Evolutionary conservation across 768 basidiomycete species (phyloP), one percentile per base, ranked within the genome.

Genomic region (Clathrus columnatus): DNA sequence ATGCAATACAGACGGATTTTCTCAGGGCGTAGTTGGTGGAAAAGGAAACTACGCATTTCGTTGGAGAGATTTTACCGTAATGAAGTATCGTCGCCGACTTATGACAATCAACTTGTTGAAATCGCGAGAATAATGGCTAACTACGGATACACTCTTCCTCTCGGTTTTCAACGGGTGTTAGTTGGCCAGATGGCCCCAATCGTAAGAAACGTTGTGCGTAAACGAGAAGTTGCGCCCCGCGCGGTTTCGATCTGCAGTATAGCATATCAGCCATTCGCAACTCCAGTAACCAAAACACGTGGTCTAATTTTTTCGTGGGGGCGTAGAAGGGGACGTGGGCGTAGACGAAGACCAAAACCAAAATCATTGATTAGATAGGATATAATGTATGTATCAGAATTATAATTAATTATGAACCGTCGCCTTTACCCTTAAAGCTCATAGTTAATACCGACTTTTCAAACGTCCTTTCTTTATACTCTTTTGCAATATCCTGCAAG

Each of bases 401-500:
- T 32, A 36, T 36, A 11, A 14, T 14, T 36, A 14, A 36, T 36
- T 4, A 36, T 55, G 27, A 17, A 23, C 30, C 11, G 11, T 47
- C 46, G 4, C 21, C 21, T 14, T 10, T 29, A 28, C 21, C 28
- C 24, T 48, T 23, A 27, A 55, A 26, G 28, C 48, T 29, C 29
- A 55, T 16, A 30, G 54, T 55, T 23, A 48, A 29, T 17, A 48
- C 30, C 36, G 26, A 46, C 17, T 20, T 48, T 30, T 48, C 26
- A 1, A 30, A 29, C 17, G 54, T 55, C 18, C 73, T 68, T 17
- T 67, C 67, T 62, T 75, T 80, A 72, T 76, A 79, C 67, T 84
- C 83, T 45, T 70, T 71, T 45, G 73, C 75, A 5, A 79, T 67
- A 53, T 81, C 85, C 26, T 64, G 61, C 45, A 87, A 65, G 14